These are phyloP conservation scores for Diophrys appendiculata DNA, from an alignment of 73 alveolate species.

Conservation along the genomic window DNA sequence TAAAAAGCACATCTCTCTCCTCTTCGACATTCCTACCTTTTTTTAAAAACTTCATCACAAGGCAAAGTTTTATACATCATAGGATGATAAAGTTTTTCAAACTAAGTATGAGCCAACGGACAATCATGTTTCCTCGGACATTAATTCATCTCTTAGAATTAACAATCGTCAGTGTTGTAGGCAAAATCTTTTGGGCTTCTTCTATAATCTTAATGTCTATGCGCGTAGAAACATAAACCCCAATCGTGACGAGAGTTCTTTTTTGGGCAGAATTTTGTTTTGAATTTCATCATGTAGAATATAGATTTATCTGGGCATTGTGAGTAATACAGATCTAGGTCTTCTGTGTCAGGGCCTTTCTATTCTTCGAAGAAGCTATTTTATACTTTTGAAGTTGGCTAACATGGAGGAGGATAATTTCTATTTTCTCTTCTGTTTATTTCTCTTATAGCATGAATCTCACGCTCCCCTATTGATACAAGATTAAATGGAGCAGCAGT, in stretches of 20 bases:
- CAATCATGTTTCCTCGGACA: not conserved
- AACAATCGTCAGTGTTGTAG: not conserved
- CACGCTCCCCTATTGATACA: no score
- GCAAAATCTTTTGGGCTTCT: not conserved
- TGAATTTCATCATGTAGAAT: not conserved
- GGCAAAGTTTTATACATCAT: slow-evolving; percentile 27
- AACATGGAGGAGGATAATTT: not conserved
- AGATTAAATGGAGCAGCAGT: not conserved
- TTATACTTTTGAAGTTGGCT: not conserved
- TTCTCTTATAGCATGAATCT: not conserved
- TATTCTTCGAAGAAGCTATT: not conserved
- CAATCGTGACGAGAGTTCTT: not conserved
- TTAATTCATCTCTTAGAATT: not conserved
- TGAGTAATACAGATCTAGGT: not conserved
- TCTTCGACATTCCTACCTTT: slow-evolving; percentile 2
- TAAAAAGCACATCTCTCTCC: slow-evolving; percentile 40
- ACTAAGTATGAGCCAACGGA: not conserved
- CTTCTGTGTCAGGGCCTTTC: not conserved
- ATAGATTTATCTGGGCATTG: not conserved
- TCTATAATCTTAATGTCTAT: not conserved
- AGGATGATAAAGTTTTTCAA: slow-evolving; percentile 48
- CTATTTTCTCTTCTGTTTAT: not conserved
- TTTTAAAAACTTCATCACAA: slow-evolving; percentile 15
- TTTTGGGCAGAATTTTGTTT: not conserved
- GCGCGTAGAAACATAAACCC: not conserved